Conservation (phyloP, 2,329 filamentous ascomycete genomes). For the Arthrobotrys entomopaga region DNA sequence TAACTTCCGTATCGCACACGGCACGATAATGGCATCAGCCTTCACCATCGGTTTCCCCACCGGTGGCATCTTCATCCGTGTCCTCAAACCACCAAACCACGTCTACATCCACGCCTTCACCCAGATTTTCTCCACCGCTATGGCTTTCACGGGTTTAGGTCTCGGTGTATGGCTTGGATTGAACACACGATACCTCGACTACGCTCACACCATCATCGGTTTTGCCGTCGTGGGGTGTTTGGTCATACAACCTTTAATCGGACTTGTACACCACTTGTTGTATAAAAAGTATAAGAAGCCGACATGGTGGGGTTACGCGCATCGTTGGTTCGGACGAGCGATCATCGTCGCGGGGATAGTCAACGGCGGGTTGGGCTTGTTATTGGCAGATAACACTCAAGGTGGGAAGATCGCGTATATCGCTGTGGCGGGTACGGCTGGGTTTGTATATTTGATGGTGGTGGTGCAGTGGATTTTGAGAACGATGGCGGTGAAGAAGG, state of each 20-base stretch:
- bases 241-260: conserved; percentile 70
- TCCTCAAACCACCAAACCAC: conserved; percentile 65
- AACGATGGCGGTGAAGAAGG: conserved; percentile 31
- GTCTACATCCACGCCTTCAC: conserved; percentile 67
- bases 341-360: conserved; percentile 71
- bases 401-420: conserved; percentile 68
- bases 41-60: conserved; percentile 71
- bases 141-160: conserved; percentile 71
- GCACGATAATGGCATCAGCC: conserved; percentile 69
- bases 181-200: conserved; percentile 63
- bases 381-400: conserved; percentile 64
- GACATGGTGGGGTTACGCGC: conserved; percentile 67
- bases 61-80: conserved; percentile 70
- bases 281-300: conserved; percentile 66
- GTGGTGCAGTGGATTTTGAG: conserved; percentile 42
- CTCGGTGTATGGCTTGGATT: conserved; percentile 65
- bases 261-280: conserved; percentile 69
- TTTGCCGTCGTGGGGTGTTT: conserved; percentile 68
- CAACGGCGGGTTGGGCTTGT: conserved; percentile 72
- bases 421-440: conserved; percentile 66
- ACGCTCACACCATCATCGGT: conserved; percentile 69
- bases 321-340: conserved; percentile 72
- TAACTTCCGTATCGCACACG: conserved; percentile 44
- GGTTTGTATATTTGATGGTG: conserved; percentile 40
- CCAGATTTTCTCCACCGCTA: conserved; percentile 68